Base-by-base conservation (phyloP, 2,329 filamentous ascomycete genomes). In the Coccinonectria pachysandricola region DNA sequence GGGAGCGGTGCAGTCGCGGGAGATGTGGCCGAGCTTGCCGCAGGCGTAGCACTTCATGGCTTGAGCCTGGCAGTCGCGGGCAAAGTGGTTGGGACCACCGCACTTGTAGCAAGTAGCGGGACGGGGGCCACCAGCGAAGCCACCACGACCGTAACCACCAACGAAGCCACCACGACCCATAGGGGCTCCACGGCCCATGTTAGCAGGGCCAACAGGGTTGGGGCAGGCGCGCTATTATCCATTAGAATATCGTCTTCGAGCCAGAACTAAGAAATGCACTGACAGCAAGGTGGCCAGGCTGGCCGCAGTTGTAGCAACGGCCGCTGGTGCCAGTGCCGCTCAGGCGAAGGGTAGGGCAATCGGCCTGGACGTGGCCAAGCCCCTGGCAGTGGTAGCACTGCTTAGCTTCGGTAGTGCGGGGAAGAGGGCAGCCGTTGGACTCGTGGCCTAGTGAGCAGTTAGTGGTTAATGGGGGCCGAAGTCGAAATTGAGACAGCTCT, bases 371-470 rank as follows among this genome's bases (percentile, higher is more conserved):
- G 57, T 98, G 91, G 43, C 91, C 91, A 36, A 96, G 75, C 33
- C 91, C 91, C 68, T 96, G 91, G 71, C 91, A 98, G 66, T 96
- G 91, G 60, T 98, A 98, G 75, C 91, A 98, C 71, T 98, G 91
- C 77, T 98, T 98, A 27, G 86, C 86, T 65, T 98, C 91, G 40
- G 91, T 95, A 36, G 88, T 95, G 59, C 91, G 81, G 51, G 91
- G 91, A 53, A 88, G 79, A 48, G 91, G 91, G 72, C 91, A 98
- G 59, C 81, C 82, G 65, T 93, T 96, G 43, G 88, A 96, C 68
- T 98, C 91, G 62, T 98, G 91, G 57, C 85, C 81, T 45, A 29
- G 23, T 20, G 24, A 12, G 24, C 12, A 13, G 15, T 43, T 27
- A 40, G 27, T 23, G 12, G 14, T 18, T n/a, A 12, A 15, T 26